Percentiles rank a stretch among this genome's conserved stretches.
Evolutionary conservation across 2,329 filamentous ascomycete species (phyloP).

Genomic region (Tolypocladium amazonense): DNA sequence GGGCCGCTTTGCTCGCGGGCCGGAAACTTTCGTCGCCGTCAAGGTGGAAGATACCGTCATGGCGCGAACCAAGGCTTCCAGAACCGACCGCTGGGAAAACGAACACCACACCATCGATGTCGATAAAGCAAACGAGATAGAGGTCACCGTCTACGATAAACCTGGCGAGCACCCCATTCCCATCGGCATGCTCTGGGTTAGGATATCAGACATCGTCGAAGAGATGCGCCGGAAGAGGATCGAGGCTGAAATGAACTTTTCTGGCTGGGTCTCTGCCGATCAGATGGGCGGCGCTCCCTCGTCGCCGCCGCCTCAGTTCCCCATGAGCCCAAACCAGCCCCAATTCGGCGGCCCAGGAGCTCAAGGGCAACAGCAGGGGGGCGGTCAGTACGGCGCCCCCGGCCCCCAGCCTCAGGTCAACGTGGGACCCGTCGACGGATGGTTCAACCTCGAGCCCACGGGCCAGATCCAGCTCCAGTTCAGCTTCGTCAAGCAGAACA

Average conservation of each 20-base stretch:
- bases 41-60: slow-evolving; percentile 94
- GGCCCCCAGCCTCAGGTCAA: slow-evolving; percentile 38
- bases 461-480: slow-evolving; percentile 86
- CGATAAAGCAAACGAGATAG: slow-evolving; percentile 97
- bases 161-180: slow-evolving; percentile 81
- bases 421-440: slow-evolving; percentile 68
- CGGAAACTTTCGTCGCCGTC: slow-evolving; percentile 90
- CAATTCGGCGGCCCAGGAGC: slow-evolving; percentile 32
- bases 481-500: slow-evolving; percentile 85
- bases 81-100: slow-evolving; percentile 83
- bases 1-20: slow-evolving; percentile 74
- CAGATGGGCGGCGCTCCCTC: slow-evolving; percentile 64
- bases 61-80: slow-evolving; percentile 73
- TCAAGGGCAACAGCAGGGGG: slow-evolving; percentile 18
- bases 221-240: slow-evolving; percentile 97
- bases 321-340: slow-evolving; percentile 38
- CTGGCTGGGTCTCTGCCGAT: slow-evolving; percentile 95
- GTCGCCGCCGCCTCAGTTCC: slow-evolving; percentile 43
- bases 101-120: slow-evolving; percentile 89
- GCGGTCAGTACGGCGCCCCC: slow-evolving; percentile 20
- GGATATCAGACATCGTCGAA: slow-evolving; percentile 93
- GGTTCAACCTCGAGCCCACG: slow-evolving; percentile 94
- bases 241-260: slow-evolving; percentile 87
- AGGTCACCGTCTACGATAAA: slow-evolving; percentile 96
- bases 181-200: slow-evolving; percentile 90